Evolutionary conservation across 1,139 yeast species (phyloP).

Genomic region (Sugiyamaella neomexicana): DNA sequence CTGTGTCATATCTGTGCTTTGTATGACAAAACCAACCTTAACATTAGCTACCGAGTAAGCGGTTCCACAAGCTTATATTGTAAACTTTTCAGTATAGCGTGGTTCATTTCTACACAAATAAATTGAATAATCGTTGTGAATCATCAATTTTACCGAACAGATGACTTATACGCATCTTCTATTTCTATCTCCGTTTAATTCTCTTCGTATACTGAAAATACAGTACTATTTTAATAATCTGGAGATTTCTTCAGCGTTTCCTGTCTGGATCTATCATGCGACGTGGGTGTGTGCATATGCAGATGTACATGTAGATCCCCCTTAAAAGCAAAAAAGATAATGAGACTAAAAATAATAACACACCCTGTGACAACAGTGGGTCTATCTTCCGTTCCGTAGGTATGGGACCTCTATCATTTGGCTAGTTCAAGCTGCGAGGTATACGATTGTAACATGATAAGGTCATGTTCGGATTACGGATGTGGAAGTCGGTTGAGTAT

Average conservation of each 20-base stretch:
- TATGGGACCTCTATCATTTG: background rate
- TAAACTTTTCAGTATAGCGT: background rate
- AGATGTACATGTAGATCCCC: background rate
- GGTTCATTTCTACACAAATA: background rate
- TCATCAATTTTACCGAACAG: too few relatives aligned
- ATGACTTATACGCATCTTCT: too few relatives aligned
- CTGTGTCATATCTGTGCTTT: background rate
- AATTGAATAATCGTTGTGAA: too few relatives aligned
- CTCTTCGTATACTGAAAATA: too few relatives aligned
- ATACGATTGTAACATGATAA: background rate
- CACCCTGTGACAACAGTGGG: constrained; percentile 7
- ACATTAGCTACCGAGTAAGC: background rate
- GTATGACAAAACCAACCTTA: background rate
- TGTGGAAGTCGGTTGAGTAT: background rate
- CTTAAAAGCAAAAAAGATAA: constrained; percentile 9
- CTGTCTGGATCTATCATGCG: too few relatives aligned
- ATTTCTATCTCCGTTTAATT: too few relatives aligned
- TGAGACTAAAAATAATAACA: constrained; percentile 6
- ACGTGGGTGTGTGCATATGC: background rate
- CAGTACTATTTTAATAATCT: too few relatives aligned
- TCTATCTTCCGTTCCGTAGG: background rate
- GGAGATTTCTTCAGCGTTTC: too few relatives aligned
- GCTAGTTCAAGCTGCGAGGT: background rate
- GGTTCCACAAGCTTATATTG: background rate
- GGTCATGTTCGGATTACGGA: background rate